Evolutionary conservation across 805 yeast species (phyloP), one percentile per base, ranked within the genome.

Genomic region (Candida succiphila): DNA sequence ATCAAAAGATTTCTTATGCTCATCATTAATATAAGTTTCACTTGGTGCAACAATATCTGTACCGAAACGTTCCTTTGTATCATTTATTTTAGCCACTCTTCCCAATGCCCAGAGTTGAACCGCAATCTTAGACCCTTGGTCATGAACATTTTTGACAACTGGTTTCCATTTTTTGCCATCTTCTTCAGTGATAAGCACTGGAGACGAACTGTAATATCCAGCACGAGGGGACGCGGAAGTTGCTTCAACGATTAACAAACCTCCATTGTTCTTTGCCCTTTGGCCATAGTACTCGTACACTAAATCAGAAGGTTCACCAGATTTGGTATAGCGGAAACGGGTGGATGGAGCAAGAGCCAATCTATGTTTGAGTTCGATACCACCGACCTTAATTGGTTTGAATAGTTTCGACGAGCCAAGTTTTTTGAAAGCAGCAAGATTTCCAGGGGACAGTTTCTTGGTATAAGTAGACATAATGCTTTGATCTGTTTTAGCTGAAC

Each of bases 191-290:
- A 61, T 65, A 33, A 75, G 62, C 44, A 75, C 75, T 17, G 81
- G 78, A 2, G 58, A 67, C 21, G 51, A 37, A 13, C 49, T 51
- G 37, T 58, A 62, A 17, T 69, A 59, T 31, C 77, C 56, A 47
- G 61, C 60, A 60, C 51, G 36, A 2, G 56, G 46, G 10, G 72
- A 56, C n/a, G 65, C 63, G 43, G 61, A 63, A 1, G 79, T 67
- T 12, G 75, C 85, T 49, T 79, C 87, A 8, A 78, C 56, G 41
- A 75, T 67, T 21, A 78, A 40, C 39, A 80, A 52, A 14, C 82
- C 67, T 15, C 86, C 86, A 15, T 71, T 69, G 36, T 56, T 54
- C 30, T 56, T 46, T 1, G 84, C 65, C 43, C 84, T 62, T 43
- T 74, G 72, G 20, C 49, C 59, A 46, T 80, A 80, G 51, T 78